A percentile compares a stretch with the other conserved stretches of the same genome.
Conservation (phyloP, 2,329 filamentous ascomycete genomes). For the Colletotrichum sp. region DNA sequence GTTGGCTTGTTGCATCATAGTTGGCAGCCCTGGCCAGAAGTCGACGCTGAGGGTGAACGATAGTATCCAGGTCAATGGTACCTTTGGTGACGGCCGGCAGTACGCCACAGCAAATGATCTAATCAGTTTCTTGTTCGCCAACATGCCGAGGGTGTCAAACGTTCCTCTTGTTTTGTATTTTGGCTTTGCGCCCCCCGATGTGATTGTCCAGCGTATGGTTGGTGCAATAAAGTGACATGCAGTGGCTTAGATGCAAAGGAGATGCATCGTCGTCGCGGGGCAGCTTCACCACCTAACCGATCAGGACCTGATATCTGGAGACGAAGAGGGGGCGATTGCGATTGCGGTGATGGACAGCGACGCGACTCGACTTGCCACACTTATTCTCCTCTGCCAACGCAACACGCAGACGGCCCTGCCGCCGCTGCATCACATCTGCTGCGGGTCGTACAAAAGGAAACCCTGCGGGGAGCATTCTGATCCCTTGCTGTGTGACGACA, state of each 20-base stretch:
- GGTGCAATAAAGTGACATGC: background rate
- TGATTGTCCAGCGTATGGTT: background rate
- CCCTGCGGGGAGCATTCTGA: constrained; percentile 19
- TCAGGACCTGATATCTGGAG: constrained; percentile 13
- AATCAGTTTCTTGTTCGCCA: background rate
- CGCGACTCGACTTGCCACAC: constrained; percentile 13
- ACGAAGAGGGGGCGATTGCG: background rate
- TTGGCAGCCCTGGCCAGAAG: background rate
- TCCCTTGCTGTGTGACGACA: constrained; percentile 18
- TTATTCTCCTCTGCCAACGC: constrained; percentile 19
- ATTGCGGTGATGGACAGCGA: background rate
- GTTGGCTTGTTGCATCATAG: constrained; percentile 19
- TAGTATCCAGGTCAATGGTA: background rate
- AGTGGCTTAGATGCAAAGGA: background rate
- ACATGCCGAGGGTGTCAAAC: background rate
- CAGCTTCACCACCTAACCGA: constrained; percentile 11
- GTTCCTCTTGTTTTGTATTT: background rate
- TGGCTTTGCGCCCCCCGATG: background rate
- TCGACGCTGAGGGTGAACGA: background rate
- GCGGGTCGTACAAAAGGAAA: constrained; percentile 13
- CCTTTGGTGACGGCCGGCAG: background rate
- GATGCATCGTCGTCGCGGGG: constrained; percentile 10
- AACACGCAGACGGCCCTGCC: constrained; percentile 21
- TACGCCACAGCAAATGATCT: background rate
- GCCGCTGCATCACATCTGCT: constrained; percentile 16